Percentiles rank a stretch among this genome's conserved stretches.
Evolutionary conservation across 106 monocot genomes (phyloP).

Genomic region (Apostasia shenzhenica): DNA sequence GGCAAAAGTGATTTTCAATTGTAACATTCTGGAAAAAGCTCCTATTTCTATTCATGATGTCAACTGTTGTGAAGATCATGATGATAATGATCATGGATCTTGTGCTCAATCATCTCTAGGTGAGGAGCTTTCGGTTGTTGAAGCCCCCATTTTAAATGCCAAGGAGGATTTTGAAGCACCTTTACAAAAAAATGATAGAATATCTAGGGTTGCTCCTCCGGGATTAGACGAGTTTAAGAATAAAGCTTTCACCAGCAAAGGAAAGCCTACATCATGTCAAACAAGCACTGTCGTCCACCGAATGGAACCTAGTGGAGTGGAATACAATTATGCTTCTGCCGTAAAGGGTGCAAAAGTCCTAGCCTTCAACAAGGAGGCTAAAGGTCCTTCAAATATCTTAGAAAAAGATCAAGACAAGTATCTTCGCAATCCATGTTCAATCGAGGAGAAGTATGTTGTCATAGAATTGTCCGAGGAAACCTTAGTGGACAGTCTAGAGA

Average conservation of each 20-base stretch:
- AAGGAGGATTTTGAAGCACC: slow-evolving; percentile 18
- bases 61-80: not conserved
- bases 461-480: slow-evolving; percentile 94
- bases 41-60: not conserved
- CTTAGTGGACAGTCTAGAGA: slow-evolving; percentile 61
- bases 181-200: slow-evolving; percentile 33
- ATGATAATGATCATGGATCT: slow-evolving; percentile 2
- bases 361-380: slow-evolving; percentile 82
- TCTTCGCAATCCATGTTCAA: slow-evolving; percentile 86
- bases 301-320: slow-evolving; percentile 71
- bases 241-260: slow-evolving; percentile 47
- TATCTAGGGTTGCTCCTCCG: slow-evolving; percentile 46
- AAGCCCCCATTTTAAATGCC: slow-evolving; percentile 3
- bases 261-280: slow-evolving; percentile 26
- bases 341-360: slow-evolving; percentile 79
- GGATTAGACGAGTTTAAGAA: slow-evolving; percentile 76
- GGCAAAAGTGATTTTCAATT: slow-evolving; percentile 2
- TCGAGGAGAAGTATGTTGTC: slow-evolving; percentile 69
- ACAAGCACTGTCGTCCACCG: slow-evolving; percentile 44
- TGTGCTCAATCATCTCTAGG: not conserved
- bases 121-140: slow-evolving; percentile 11
- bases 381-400: slow-evolving; percentile 78
- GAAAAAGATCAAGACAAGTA: slow-evolving; percentile 89
- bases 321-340: slow-evolving; percentile 86
- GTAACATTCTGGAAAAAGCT: not conserved